These are phyloP conservation scores for Hygrophila difformis DNA, from an alignment of 257 asterid genomes.

Conservation along the genomic window DNA sequence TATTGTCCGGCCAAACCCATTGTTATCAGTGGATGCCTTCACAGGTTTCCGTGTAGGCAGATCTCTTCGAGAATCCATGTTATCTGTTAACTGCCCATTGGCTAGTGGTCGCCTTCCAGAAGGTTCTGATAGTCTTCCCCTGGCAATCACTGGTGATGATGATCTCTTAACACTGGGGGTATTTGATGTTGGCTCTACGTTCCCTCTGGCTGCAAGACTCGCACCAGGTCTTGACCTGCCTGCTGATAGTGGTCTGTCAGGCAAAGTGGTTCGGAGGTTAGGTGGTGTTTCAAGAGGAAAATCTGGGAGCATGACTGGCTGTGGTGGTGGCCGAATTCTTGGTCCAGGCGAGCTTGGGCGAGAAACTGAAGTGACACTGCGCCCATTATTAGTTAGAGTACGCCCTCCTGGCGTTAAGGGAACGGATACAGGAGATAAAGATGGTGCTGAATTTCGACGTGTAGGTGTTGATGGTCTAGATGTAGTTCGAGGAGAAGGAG, in stretches of 20 bases:
- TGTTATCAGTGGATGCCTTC: constrained; percentile 58
- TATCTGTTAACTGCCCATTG: constrained; percentile 46
- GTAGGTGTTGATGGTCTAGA: constrained; percentile 98
- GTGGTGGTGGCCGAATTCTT: constrained; percentile 61
- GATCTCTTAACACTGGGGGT: constrained; percentile 46
- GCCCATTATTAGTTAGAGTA: constrained; percentile 46
- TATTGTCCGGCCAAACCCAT: constrained; percentile 83
- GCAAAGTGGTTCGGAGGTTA: constrained; percentile 83
- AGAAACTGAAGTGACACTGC: constrained; percentile 50
- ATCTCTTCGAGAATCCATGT: constrained; percentile 56
- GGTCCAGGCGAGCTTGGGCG: constrained; percentile 97
- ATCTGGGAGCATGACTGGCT: constrained; percentile 68
- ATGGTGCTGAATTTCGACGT: constrained; percentile 59
- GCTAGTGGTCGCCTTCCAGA: constrained; percentile 54
- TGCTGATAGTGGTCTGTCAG: constrained; percentile 88
- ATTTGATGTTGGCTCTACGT: constrained; percentile 35
- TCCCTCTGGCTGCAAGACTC: constrained; percentile 45
- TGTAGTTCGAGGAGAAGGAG: constrained; percentile 48
- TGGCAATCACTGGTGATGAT: constrained; percentile 62
- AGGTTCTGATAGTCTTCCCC: constrained; percentile 78
- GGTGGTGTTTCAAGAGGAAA: constrained; percentile 92
- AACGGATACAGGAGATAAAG: constrained; percentile 47
- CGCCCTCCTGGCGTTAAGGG: constrained; percentile 55
- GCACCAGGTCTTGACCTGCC: constrained; percentile 89
- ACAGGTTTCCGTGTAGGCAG: constrained; percentile 57